A percentile compares a stretch with the other conserved stretches of the same genome.
These are phyloP conservation scores for Penicillium maclennaniae DNA, from an alignment of 495 filamentous ascomycete species.

Conservation along the genomic window DNA sequence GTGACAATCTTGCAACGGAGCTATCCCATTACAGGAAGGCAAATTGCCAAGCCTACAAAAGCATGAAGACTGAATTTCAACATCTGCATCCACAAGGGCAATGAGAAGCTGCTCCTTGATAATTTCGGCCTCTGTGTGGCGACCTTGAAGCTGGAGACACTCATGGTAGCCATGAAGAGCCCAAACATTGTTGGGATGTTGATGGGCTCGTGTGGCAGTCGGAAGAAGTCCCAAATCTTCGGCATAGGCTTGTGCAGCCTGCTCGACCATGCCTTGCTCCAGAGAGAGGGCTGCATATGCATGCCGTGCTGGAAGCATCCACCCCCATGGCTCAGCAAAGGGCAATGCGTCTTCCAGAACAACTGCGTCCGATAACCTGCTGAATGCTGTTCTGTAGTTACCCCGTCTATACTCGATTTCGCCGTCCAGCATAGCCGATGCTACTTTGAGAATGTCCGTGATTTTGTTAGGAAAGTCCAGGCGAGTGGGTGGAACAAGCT, in stretches of 20 bases:
- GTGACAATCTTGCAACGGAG: no score
- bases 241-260: conserved; percentile 51
- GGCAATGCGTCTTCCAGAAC: conserved; percentile 46
- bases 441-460: conserved; percentile 51
- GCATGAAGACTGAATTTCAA: conserved; percentile 53
- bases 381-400: conserved; percentile 49
- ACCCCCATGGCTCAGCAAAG: conserved; percentile 64
- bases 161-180: conserved; percentile 60
- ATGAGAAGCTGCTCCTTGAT: conserved; percentile 46
- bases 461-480: conserved; percentile 55
- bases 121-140: conserved; percentile 43
- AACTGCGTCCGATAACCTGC: conserved; percentile 45
- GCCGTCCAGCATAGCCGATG: conserved; percentile 57
- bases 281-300: conserved; percentile 57
- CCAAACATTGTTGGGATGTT: conserved; percentile 64
- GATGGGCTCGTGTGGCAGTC: conserved; percentile 48
- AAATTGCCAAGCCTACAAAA: conserved; percentile 44
- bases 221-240: conserved; percentile 56
- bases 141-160: conserved; percentile 48
- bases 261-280: conserved; percentile 52
- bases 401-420: conserved; percentile 58
- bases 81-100: conserved; percentile 52
- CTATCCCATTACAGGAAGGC: no score
- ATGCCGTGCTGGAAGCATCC: conserved; percentile 63
- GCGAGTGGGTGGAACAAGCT: conserved; percentile 43